Evolutionary conservation across 2,329 filamentous ascomycete genomes (phyloP).

Genomic region (Cladophialophora bantiana): DNA sequence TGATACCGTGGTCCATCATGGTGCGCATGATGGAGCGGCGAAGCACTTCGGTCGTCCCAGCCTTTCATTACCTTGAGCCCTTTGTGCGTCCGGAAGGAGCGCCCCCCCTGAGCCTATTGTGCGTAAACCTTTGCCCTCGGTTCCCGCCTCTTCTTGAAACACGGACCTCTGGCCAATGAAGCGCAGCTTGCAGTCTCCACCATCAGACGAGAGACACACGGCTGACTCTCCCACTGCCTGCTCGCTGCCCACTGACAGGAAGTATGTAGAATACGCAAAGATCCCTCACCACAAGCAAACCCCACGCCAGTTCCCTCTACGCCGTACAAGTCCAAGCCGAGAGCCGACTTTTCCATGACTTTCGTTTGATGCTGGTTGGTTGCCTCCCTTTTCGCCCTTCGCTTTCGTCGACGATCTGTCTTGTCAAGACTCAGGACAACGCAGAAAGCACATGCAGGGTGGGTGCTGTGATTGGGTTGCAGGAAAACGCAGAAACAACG

Average conservation of each 20-base stretch:
- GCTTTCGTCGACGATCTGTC: not conserved
- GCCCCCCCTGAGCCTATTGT: not conserved
- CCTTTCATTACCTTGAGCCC: not conserved
- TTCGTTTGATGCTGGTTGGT: slow-evolving; percentile 10
- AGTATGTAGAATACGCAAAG: slow-evolving; percentile 7
- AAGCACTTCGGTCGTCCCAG: not conserved
- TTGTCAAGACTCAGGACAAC: slow-evolving; percentile 4
- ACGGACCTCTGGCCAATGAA: not conserved
- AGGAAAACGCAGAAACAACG: slow-evolving; percentile 2
- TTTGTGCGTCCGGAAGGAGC: not conserved
- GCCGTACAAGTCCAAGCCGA: not conserved
- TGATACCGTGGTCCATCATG: not conserved
- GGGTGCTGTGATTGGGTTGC: not conserved
- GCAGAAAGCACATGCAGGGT: not conserved
- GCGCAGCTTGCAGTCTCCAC: not conserved
- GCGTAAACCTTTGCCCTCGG: not conserved
- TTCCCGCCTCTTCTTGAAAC: not conserved
- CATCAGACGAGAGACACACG: not conserved
- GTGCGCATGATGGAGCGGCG: not conserved
- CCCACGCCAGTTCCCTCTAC: not conserved
- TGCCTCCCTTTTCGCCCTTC: not conserved
- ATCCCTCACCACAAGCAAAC: slow-evolving; percentile 4
- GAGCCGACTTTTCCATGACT: not conserved
- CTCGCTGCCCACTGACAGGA: not conserved
- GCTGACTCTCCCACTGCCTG: not conserved